These are phyloP conservation scores for Diaporthe amygdali DNA, from an alignment of 2,329 filamentous ascomycete genomes.

Conservation along the genomic window DNA sequence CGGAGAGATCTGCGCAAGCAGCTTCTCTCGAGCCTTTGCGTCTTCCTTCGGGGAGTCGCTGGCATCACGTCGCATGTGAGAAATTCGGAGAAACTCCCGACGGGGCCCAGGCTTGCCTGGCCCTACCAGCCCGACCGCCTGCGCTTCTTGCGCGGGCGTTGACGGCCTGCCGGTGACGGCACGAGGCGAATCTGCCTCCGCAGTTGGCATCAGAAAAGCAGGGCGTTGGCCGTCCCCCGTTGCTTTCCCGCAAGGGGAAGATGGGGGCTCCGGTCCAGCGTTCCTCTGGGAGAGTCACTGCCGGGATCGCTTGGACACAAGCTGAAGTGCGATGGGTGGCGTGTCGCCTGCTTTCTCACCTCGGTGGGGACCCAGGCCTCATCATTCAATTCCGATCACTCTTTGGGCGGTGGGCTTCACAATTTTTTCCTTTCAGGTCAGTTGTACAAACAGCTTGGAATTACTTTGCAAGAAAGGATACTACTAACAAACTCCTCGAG, in stretches of 20 bases:
- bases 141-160: conserved; percentile 22
- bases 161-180: conserved; percentile 37
- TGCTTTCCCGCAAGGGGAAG: conserved; percentile 18
- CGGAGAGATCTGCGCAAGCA: conserved; percentile 54
- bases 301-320: conserved; percentile 37
- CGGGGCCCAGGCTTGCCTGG: conserved; percentile 27
- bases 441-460: conserved; percentile 17
- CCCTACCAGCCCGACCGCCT: conserved; percentile 26
- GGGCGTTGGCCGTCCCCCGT: conserved; percentile 30
- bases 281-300: conserved; percentile 33
- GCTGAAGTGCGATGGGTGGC: conserved; percentile 41
- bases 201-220: conserved; percentile 42
- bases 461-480: conserved; percentile 29
- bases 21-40: conserved; percentile 36
- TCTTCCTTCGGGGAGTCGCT: conserved; percentile 3
- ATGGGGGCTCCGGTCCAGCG: conserved; percentile 27
- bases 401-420: conserved; percentile 39
- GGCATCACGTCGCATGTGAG: conserved; percentile 72
- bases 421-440: conserved; percentile 32
- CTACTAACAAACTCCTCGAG: conserved; percentile 32
- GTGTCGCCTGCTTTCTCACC: conserved; percentile 28
- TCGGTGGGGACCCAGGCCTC: conserved; percentile 24
- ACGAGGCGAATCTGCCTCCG: conserved; percentile 35
- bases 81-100: conserved; percentile 52
- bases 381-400: conserved; percentile 41